Conservation (phyloP, 1,284 basidiomycete genomes). For the Grifola frondosa region DNA sequence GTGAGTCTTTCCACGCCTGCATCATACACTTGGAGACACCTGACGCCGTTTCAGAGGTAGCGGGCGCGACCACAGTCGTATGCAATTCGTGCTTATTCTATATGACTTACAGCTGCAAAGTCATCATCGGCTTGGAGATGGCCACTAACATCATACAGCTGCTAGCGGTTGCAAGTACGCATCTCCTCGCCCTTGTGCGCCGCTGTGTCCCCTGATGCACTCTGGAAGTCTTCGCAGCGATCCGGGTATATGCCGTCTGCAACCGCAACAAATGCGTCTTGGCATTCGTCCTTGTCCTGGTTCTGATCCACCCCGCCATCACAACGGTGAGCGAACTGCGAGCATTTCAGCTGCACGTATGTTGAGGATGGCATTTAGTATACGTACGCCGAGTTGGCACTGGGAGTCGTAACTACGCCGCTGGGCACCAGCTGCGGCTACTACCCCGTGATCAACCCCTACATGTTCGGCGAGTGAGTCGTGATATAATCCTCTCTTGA, state of each 20-base stretch:
- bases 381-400: not conserved
- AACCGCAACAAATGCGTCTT: not conserved
- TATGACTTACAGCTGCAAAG: not conserved
- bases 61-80: no score
- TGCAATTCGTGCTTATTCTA: not conserved
- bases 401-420: not conserved
- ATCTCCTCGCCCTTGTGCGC: no score
- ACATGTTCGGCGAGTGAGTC: not conserved
- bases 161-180: not conserved
- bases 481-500: no score
- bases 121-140: constrained; percentile 1
- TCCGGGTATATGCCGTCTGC: constrained; percentile 1
- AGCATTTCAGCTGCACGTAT: not conserved
- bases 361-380: no score
- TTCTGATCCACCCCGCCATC: not conserved
- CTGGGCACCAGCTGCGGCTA: not conserved
- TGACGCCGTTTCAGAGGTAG: no score
- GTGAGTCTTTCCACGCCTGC: not conserved
- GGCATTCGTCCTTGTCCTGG: not conserved
- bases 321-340: not conserved
- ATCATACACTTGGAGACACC: not conserved
- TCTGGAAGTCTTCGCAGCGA: not conserved
- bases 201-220: no score
- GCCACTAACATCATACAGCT: not conserved
- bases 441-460: not conserved